Evolutionary conservation across 2,329 filamentous ascomycete species (phyloP), one percentile per base, ranked within the genome.

Genomic region (Botrytis aclada): DNA sequence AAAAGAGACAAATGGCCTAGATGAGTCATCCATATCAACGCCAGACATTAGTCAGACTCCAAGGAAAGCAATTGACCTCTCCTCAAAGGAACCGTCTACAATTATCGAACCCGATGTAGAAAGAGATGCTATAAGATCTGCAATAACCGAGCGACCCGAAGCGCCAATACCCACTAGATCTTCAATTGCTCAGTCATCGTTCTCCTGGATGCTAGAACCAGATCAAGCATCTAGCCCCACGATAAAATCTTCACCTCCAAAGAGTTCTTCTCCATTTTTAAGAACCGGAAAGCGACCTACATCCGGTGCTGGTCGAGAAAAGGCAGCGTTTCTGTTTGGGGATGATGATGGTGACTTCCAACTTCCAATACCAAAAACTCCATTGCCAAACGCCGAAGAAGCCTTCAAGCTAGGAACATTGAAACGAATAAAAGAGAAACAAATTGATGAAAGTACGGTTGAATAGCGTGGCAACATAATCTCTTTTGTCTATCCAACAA

Each of bases 171-270:
- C 88, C 0, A 88, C 88, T 32, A 86, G 90, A 34, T 92, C 91
- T 5, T 88, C 86, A 0, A 85, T 94, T 47, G 90, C 91, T 1
- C 91, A 93, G 76, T 93, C 92, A 12, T 92, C 90, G 6, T 94
- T 93, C 80, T 90, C 92, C 1, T 94, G 91, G 90, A 94, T 94
- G 91, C 84, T 94, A 3, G 89, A 90, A 76, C 87, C 80, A 45
- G 80, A 80, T 71, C 73, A 69, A 18, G 70, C 77, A 41, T 73
- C 76, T 32, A 66, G 54, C 32, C 75, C 77, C 16, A 62, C 72
- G 4, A 51, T 71, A 3, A 76, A 74, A 69, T 71, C 77, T 37
- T 75, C 77, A 54, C 73, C 79, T 4, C 77, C 77, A 20, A 80
- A 78, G 70, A 73, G 76, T n/a, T 66, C 77, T 7, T 77, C 79